These are phyloP conservation scores for Mycena chlorophos DNA, from an alignment of 768 basidiomycete species.

Conservation along the genomic window DNA sequence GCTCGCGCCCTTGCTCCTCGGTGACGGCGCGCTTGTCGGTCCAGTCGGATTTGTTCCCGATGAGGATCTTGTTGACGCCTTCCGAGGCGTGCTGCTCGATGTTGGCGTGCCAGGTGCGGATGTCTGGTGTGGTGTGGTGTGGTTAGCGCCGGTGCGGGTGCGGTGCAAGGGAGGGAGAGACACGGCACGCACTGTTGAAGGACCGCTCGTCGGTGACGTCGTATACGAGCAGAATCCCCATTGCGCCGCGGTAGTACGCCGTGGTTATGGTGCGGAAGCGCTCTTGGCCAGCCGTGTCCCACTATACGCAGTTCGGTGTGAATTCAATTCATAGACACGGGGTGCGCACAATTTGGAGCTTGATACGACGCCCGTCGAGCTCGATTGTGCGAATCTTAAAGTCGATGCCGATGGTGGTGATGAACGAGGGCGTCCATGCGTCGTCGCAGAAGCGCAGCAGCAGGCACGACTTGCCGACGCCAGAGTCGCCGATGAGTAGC, in stretches of 20 bases:
- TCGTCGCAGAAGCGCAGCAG: slow-evolving; percentile 68
- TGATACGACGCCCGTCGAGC: slow-evolving; percentile 96
- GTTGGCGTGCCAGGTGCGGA: slow-evolving; percentile 60
- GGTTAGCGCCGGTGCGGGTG: slow-evolving; percentile 1
- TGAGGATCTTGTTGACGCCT: slow-evolving; percentile 96
- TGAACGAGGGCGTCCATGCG: slow-evolving; percentile 22
- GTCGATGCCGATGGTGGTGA: slow-evolving; percentile 70
- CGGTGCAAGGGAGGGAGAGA: not conserved
- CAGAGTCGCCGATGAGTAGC: slow-evolving; percentile 91
- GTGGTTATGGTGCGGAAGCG: slow-evolving; percentile 98
- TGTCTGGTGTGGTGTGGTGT: slow-evolving; percentile 5
- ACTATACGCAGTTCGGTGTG: slow-evolving; percentile 48
- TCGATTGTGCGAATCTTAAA: slow-evolving; percentile 99
- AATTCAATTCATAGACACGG: slow-evolving; percentile 6
- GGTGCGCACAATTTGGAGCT: slow-evolving; percentile 89
- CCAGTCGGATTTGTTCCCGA: slow-evolving; percentile 99
- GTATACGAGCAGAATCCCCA: slow-evolving; percentile 99
- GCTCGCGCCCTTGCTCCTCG: slow-evolving; percentile 48
- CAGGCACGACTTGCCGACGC: slow-evolving; percentile 95
- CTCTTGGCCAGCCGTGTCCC: slow-evolving; percentile 99
- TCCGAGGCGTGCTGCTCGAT: slow-evolving; percentile 96
- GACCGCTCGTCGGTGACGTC: slow-evolving; percentile 77
- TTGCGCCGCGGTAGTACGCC: slow-evolving; percentile 98
- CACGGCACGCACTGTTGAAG: slow-evolving; percentile 54
- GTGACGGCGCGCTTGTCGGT: slow-evolving; percentile 91